These are phyloP conservation scores for Linnemannia exigua DNA, from an alignment of 192 early-diverging fungal genomes.

Conservation along the genomic window DNA sequence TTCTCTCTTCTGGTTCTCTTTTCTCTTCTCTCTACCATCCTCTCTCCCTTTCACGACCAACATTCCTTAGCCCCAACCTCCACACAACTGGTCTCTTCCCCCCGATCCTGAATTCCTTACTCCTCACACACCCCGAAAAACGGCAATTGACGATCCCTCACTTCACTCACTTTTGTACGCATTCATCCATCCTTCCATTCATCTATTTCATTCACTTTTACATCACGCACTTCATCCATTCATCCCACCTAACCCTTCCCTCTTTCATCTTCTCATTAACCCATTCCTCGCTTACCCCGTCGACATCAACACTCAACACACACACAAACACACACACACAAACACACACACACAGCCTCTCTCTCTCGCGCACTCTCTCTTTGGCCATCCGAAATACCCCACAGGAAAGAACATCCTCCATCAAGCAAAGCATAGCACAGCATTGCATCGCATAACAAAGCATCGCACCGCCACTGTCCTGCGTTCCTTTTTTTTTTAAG, in stretches of 20 bases:
- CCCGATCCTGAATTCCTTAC: neutral
- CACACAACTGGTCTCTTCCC: neutral
- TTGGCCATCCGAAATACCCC: neutral
- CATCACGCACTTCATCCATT: neutral
- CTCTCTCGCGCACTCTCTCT: too few relatives aligned
- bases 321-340: too few relatives aligned
- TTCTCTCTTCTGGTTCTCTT: neutral
- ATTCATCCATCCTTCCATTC: neutral
- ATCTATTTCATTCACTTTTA: neutral
- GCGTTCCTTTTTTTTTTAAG: neutral
- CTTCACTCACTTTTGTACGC: neutral
- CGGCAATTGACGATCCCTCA: neutral
- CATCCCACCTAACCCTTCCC: neutral
- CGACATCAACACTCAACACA: neutral
- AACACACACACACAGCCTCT: neutral
- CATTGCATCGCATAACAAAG: neutral
- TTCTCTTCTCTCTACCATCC: neutral
- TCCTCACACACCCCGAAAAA: neutral
- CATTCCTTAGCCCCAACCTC: neutral
- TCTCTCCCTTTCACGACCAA: conserved; percentile 14
- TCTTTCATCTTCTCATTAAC: neutral
- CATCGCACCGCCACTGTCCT: neutral
- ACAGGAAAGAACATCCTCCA: neutral
- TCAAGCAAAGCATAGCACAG: neutral
- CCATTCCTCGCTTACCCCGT: neutral